phyloP scores from a whole-genome alignment of 2,329 filamentous ascomycete genomes.

The Dactylellina cionopaga region DNA sequence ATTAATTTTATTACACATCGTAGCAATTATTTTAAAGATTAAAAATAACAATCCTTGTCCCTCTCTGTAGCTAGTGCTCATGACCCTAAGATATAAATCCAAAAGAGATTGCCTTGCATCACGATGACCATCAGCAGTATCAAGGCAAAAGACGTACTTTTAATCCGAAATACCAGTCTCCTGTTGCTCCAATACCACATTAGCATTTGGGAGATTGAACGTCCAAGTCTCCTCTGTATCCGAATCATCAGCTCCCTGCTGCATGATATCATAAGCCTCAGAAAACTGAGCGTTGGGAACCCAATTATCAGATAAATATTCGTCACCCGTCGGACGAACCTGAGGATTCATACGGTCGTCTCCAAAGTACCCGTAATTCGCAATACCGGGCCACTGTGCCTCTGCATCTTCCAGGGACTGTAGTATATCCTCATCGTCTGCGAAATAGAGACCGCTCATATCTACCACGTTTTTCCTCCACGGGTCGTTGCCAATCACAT shows the following conservation, averaged over 20 bases:
- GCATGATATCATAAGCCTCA: neutral
- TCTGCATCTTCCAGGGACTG: neutral
- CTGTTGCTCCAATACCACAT: no score
- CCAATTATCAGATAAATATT: neutral
- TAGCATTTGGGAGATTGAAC: no score
- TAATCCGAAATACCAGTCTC: no score
- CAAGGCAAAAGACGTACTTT: no score
- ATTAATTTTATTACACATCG: no score
- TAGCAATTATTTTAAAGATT: no score
- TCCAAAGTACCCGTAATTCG: slow-evolving; percentile 15
- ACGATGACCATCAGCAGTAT: no score
- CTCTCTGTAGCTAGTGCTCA: no score
- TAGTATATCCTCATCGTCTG: neutral
- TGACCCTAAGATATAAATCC: no score
- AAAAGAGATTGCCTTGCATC: no score
- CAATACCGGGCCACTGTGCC: neutral
- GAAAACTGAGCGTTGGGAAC: neutral
- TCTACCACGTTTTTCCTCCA: slow-evolving; percentile 6
- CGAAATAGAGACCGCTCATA: neutral
- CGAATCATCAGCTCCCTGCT: neutral
- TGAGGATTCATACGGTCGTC: neutral
- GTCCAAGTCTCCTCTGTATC: no score
- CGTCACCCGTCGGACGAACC: neutral
- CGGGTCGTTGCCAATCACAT: neutral
- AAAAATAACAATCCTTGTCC: no score